phyloP scores from a whole-genome alignment of 257 asterid genomes.

The Nyctanthes arbortristis region DNA sequence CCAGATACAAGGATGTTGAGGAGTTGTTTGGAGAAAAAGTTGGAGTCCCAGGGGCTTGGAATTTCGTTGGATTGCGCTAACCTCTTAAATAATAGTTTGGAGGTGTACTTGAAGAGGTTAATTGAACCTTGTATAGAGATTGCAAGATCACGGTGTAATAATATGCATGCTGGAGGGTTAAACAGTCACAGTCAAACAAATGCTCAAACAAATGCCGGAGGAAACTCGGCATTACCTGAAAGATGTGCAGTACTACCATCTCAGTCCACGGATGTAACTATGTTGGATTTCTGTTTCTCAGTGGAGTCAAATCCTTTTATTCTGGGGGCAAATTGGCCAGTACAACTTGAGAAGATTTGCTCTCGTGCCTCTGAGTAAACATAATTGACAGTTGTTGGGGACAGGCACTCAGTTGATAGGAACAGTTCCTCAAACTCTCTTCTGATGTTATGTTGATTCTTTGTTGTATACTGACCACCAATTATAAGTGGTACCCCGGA shows the following conservation, averaged over 20 bases:
- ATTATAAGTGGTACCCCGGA: conserved; percentile 17
- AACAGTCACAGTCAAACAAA: no score
- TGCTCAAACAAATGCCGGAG: conserved; percentile 23
- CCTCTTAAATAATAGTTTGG: conserved; percentile 64
- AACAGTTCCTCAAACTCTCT: no score
- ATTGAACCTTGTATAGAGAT: conserved; percentile 64
- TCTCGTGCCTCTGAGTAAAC: conserved; percentile 32
- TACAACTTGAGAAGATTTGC: conserved; percentile 69
- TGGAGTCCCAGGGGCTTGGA: conserved; percentile 68
- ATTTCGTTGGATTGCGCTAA: conserved; percentile 64
- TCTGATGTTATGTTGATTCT: conserved; percentile 9
- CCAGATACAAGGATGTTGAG: conserved; percentile 59
- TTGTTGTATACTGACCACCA: conserved; percentile 20
- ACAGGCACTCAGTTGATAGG: conserved; percentile 8
- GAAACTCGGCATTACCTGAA: conserved; percentile 23
- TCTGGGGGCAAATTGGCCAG: conserved; percentile 78
- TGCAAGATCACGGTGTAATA: conserved; percentile 38
- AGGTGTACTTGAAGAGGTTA: conserved; percentile 61
- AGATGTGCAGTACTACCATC: conserved; percentile 21
- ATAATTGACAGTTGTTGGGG: conserved; percentile 2
- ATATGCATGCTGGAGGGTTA: conserved; percentile 20
- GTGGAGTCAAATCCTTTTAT: conserved; percentile 67
- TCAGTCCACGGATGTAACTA: conserved; percentile 25
- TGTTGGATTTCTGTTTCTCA: conserved; percentile 75
- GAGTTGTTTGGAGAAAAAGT: conserved; percentile 54